Base-by-base conservation (phyloP, 352 stramenopile genomes). In the Thalassiosira livingstoniorum region DNA sequence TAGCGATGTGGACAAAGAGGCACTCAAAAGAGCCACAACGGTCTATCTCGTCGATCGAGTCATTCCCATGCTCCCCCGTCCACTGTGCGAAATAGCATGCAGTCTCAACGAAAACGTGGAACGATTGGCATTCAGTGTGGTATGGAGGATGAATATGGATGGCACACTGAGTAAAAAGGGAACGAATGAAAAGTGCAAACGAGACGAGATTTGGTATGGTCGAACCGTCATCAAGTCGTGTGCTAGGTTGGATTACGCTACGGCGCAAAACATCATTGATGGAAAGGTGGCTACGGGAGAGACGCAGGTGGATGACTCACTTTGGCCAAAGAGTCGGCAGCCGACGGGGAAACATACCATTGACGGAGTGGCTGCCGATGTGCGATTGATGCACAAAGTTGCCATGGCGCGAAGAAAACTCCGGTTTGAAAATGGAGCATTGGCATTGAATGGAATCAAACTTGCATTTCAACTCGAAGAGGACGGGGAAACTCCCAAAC, bases 151-250 rank as follows among this genome's bases (percentile, higher is more conserved):
- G 97, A 96, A 98, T 78, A 73, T 92, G 0, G 96, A 99, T 84
- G 97, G 97, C 11, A 98, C 89, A 0, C 80, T 99, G 29, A 94
- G 97, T 0, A 90, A 95, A 15, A 94, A 94, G 18, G 61, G 69
- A 55, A 47, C 39, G 23, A 87, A 87, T 35, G 68, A 83, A 15
- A 81, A 85, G 39, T 70, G 61, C 4, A 23, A 67, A 2, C 77
- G 83, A 1, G 72, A 92, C 37, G 74, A 87, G 45, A 94, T 98
- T 34, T 99, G 97, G 97, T 99, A 99, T 79, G 97, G 97, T 57
- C 96, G 97, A 79, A 98, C 95, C 4, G 94, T 99, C n/a, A 99
- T 99, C 68, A 96, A 96, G n/a, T 98, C 95, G 13, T 98, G 97
- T 97, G 95, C 88, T 94, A 97, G 85, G 27, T 90, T 99, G 23